Evolutionary conservation across 78 protist genomes (phyloP), one percentile per base, ranked within the genome.

Genomic region (Paulinella micropora): DNA sequence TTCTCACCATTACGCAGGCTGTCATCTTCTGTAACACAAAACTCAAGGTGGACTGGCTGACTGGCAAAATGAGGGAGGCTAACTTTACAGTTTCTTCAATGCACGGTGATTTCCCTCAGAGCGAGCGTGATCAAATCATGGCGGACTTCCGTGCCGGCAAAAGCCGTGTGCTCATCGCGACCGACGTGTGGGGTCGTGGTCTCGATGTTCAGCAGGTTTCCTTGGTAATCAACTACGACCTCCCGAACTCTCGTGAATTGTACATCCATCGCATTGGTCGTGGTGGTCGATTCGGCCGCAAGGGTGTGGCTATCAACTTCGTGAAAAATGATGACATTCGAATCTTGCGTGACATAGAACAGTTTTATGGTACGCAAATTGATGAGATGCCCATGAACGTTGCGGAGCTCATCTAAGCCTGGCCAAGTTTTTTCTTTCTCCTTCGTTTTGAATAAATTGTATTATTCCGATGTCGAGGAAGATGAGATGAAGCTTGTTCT

Each of bases 241-340:
- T 98, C n/a, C 99, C 99, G 89, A 86, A 87, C 92, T 95, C 95
- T 91, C 91, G 96, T n/a, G 99, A 98, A 95, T 93, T 94, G 90
- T 98, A 98, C 96, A 95, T 98, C 90, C 99, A 97, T 90, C 86
- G 99, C 2, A 98, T 98, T 41, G 99, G 99, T 37, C 96, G 99
- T 26, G 88, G 95, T 0, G 99, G 99, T 31, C 96, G 99, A 32
- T 98, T 94, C 37, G 89, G 89, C 3, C 89, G 89, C 34, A 41
- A 67, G 36, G 83, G 89, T 87, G 89, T 87, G 34, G 89, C 89
- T 15, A 87, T 87, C 89, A 87, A 87, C 89, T 87, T 87, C 34
- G 77, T 87, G 79, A 87, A 9, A 39, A 31, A 9, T 6, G 96
- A 94, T 37, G 99, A 98, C 90, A 93, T 91, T 84, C 93, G 93